A percentile compares a stretch with the other conserved stretches of the same genome.
Conservation (phyloP, 2,329 filamentous ascomycete genomes). For the Verticillium dahliae region DNA sequence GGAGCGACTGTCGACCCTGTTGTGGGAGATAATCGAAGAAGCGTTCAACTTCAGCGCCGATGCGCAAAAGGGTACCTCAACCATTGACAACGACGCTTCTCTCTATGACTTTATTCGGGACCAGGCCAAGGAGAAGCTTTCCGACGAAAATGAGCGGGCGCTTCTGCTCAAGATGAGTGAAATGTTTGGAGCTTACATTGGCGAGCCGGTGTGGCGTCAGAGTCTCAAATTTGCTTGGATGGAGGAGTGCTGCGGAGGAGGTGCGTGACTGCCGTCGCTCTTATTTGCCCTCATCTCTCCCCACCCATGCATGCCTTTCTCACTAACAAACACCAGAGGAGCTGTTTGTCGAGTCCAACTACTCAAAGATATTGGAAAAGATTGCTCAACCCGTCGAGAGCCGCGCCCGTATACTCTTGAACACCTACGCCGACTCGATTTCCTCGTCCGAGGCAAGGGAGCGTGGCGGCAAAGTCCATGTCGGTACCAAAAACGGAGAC, state of each 20-base stretch:
- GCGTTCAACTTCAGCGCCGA: constrained; percentile 54
- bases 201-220: constrained; percentile 50
- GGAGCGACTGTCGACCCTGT: constrained; percentile 1
- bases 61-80: constrained; percentile 25
- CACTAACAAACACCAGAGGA: not conserved
- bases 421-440: not conserved
- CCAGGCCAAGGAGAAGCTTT: not conserved
- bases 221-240: constrained; percentile 60
- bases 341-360: not conserved
- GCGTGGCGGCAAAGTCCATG: not conserved
- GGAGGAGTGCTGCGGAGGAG: constrained; percentile 59
- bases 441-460: not conserved
- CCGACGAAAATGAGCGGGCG: not conserved
- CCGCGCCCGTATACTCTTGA: not conserved
- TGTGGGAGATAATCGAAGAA: constrained; percentile 53
- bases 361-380: not conserved
- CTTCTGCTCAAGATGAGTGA: constrained; percentile 44
- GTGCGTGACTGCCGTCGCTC: constrained; percentile 19
- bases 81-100: constrained; percentile 32
- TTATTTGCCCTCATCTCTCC: too few relatives aligned
- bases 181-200: constrained; percentile 60
- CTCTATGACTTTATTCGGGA: not conserved
- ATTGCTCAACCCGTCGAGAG: not conserved
- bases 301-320: not conserved
- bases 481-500: constrained; percentile 20